A percentile compares a stretch with the other conserved stretches of the same genome.
Evolutionary conservation across 225 moss, liverwort and hornwort genomes (phyloP).

Genomic region (Sphagnum tenellum): DNA sequence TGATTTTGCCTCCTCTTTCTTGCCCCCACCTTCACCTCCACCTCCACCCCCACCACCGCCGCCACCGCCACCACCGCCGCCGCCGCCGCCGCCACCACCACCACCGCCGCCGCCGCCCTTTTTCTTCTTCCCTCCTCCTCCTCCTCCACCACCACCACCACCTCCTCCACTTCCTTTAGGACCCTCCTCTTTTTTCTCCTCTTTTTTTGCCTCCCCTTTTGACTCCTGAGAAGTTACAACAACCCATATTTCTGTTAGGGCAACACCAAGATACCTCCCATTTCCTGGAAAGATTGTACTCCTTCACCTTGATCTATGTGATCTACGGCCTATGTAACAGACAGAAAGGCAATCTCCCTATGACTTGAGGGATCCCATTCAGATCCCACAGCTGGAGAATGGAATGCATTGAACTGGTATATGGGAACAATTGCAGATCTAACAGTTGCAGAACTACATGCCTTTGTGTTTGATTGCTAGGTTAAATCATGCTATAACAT

Average conservation of each 20-base stretch:
- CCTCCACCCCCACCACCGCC: constrained; percentile 15
- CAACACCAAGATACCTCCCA: not conserved
- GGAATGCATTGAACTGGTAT: no score
- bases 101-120: constrained; percentile 13
- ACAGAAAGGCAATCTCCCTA: no score
- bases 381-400: no score
- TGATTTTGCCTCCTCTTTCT: constrained; percentile 6
- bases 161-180: not conserved
- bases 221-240: not conserved
- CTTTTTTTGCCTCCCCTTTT: constrained; percentile 3
- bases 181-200: not conserved
- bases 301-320: no score
- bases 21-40: constrained; percentile 7
- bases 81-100: constrained; percentile 15
- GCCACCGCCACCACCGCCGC: not conserved
- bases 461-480: no score
- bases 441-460: no score
- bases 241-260: no score
- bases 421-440: no score
- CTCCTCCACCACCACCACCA: not conserved
- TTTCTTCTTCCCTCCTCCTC: constrained; percentile 14
- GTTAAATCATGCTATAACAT: no score
- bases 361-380: no score
- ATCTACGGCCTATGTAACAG: no score
- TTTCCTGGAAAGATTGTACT: constrained; percentile 1